Base-by-base conservation (phyloP, 2,329 filamentous ascomycete genomes). In the Cryphonectria nitschkei region DNA sequence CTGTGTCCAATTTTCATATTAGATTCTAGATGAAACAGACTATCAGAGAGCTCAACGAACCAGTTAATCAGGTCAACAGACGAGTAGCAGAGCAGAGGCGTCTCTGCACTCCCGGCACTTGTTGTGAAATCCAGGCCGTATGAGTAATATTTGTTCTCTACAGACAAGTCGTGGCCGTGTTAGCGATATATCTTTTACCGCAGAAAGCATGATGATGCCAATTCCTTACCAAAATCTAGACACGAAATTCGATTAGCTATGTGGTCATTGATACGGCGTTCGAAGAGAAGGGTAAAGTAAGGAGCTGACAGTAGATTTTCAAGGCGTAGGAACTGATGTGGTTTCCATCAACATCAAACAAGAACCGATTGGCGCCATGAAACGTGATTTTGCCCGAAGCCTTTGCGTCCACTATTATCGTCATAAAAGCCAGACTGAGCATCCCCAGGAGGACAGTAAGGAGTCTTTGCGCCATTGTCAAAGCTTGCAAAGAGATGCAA, bases 241-340 rank as follows among this genome's bases (percentile, higher is more conserved):
- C 56, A 8, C 14, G 1, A 37, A n/a, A 3, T 11, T 5, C 1
- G 7, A 16, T 56, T 6, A 56, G 52, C 52, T 29, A 56, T 29
- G 11, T 11, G 26, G 26, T 26, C 13, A 26, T 56, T 56, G 52
- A 56, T 29, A 19, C 2, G 29, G 26, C 52, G 3, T 56, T 56
- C 26, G 13, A 56, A 3, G n/a, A 14, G 26, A 16, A 39, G 62
- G n/a, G 7, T 3, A 1, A 26, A 13, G 9, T 32, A 22, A 52
- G 29, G 29, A 64, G 68, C 22, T 65, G 46, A 66, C 64, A 66
- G 65, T 70, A 68, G 3, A 70, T 70, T 1, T 70, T 70, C 37
- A 70, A 43, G 9, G 65, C 69, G 41, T 68, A 70, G 26, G 69
- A 66, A 22, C 69, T 70, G 41, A 70, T 70, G 52, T 70, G 69